Evolutionary conservation across 371 early-diverging fungal genomes (phyloP).

Genomic region (Rhizomucor pusillus): DNA sequence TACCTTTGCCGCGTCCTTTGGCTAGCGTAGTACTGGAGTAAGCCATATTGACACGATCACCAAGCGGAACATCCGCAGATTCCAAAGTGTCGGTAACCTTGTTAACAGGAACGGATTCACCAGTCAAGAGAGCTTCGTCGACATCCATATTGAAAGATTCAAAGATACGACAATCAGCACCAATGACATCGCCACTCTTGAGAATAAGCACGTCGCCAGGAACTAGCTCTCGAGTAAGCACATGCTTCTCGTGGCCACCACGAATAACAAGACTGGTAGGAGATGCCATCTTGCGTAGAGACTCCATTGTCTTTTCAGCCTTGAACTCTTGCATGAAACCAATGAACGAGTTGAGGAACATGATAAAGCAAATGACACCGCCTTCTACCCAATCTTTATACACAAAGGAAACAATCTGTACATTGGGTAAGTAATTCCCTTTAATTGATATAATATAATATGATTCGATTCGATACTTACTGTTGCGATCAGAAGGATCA

Average conservation of each 20-base stretch:
- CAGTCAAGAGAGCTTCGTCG: slow-evolving; percentile 87
- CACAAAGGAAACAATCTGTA: slow-evolving; percentile 57
- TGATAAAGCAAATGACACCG: slow-evolving; percentile 72
- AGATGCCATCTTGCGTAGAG: slow-evolving; percentile 80
- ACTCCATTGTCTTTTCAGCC: slow-evolving; percentile 90
- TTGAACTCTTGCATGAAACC: slow-evolving; percentile 90
- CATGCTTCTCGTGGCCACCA: slow-evolving; percentile 69
- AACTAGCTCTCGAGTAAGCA: slow-evolving; percentile 70
- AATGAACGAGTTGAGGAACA: slow-evolving; percentile 77
- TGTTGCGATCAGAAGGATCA: slow-evolving; percentile 77
- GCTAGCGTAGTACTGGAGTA: slow-evolving; percentile 55
- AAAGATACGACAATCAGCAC: slow-evolving; percentile 85
- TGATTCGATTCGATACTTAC: slow-evolving; percentile 20
- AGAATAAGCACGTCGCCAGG: slow-evolving; percentile 89
- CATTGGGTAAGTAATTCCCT: not conserved
- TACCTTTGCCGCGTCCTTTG: slow-evolving; percentile 43
- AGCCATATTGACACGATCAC: slow-evolving; percentile 69
- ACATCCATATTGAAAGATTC: slow-evolving; percentile 83
- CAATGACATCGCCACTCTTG: slow-evolving; percentile 89
- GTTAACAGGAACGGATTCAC: slow-evolving; percentile 41
- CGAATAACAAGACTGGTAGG: slow-evolving; percentile 78
- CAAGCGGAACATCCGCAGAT: slow-evolving; percentile 37
- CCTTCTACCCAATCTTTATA: slow-evolving; percentile 68
- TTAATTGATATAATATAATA: not conserved
- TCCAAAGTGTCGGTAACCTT: slow-evolving; percentile 22